These are phyloP conservation scores for Penicillium sp. DNA, from an alignment of 2,329 filamentous ascomycete species.

Conservation along the genomic window DNA sequence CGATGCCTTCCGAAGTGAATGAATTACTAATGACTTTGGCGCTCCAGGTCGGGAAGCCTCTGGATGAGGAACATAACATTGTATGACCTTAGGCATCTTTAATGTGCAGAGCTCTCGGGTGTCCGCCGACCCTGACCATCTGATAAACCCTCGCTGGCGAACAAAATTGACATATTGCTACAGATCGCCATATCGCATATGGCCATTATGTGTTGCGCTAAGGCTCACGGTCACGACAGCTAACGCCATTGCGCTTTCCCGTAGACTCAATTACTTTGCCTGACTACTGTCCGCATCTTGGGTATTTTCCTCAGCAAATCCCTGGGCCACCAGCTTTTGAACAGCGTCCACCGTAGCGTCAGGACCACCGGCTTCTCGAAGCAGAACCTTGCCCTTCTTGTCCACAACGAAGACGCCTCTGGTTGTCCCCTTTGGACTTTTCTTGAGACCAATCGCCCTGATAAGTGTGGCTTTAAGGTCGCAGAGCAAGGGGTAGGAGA, in stretches of 20 bases:
- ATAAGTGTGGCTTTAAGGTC: constrained; percentile 75
- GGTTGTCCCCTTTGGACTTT: constrained; percentile 72
- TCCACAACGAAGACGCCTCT: constrained; percentile 86
- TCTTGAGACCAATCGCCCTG: constrained; percentile 83
- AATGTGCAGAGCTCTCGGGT: not conserved
- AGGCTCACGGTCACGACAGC: not conserved
- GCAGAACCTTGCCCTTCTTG: constrained; percentile 76
- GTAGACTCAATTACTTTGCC: constrained; percentile 1
- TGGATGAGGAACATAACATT: not conserved
- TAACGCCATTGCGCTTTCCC: not conserved
- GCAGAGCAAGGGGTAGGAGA: constrained; percentile 85
- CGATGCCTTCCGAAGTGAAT: not conserved
- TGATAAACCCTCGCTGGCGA: not conserved
- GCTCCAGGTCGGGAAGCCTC: not conserved
- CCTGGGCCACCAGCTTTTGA: constrained; percentile 63
- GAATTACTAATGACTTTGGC: constrained; percentile 11
- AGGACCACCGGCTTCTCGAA: constrained; percentile 72
- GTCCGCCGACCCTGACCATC: not conserved
- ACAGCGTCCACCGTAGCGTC: constrained; percentile 74
- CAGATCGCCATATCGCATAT: not conserved
- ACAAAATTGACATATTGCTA: not conserved
- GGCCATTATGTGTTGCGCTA: not conserved
- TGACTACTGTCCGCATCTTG: constrained; percentile 10
- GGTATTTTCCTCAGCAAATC: constrained; percentile 21
- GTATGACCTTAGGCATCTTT: not conserved